Evolutionary conservation across 208 protist species (phyloP).

Genomic region (Trypanosomatidae sp.): DNA sequence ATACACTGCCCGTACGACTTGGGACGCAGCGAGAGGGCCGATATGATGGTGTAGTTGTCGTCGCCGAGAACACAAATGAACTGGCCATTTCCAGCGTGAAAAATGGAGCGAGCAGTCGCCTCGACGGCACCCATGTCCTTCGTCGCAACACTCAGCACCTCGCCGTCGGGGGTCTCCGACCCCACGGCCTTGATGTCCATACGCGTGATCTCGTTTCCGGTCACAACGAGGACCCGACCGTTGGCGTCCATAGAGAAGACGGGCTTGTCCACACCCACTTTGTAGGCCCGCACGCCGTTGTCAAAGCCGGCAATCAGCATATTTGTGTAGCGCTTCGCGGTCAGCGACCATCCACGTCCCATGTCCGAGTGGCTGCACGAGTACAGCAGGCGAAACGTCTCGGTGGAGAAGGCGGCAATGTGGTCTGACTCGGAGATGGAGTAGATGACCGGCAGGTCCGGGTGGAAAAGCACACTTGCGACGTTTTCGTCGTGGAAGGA

Average conservation of each 20-base stretch:
- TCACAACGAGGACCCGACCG: constrained; percentile 95
- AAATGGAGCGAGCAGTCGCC: constrained; percentile 87
- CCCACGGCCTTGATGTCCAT: constrained; percentile 83
- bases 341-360: constrained; percentile 94
- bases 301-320: constrained; percentile 94
- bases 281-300: constrained; percentile 77
- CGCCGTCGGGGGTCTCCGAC: constrained; percentile 55
- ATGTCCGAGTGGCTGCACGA: constrained; percentile 95
- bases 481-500: constrained; percentile 97
- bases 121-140: constrained; percentile 98
- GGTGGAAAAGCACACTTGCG: constrained; percentile 96
- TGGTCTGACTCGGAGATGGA: constrained; percentile 95
- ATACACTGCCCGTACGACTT: constrained; percentile 97
- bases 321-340: constrained; percentile 68
- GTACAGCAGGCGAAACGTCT: constrained; percentile 95
- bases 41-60: constrained; percentile 98
- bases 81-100: constrained; percentile 95
- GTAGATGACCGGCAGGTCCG: constrained; percentile 97
- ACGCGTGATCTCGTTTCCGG: constrained; percentile 95
- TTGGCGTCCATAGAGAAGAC: constrained; percentile 97
- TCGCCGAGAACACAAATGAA: constrained; percentile 95
- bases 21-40: constrained; percentile 94
- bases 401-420: constrained; percentile 93
- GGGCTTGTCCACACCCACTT: constrained; percentile 95
- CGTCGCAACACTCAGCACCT: constrained; percentile 64